phyloP scores from a whole-genome alignment of 495 filamentous ascomycete species.

The Hypoxylon lienhwacheense region DNA sequence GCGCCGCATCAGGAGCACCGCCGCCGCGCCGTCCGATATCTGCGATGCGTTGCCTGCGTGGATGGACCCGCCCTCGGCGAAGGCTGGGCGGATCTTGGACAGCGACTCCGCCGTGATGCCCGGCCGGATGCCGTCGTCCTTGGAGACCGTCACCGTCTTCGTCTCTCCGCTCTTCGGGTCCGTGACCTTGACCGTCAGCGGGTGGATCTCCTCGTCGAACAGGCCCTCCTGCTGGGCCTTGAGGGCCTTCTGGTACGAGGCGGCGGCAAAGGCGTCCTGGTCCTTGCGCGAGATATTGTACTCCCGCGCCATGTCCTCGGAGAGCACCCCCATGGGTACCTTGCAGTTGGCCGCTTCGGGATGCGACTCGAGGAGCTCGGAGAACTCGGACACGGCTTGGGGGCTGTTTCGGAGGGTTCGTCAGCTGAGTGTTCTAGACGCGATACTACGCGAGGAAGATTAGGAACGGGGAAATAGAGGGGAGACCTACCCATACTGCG shows the following conservation, averaged over 20 bases:
- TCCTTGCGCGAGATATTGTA: conserved; percentile 65
- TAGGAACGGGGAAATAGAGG: background rate
- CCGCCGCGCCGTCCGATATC: conserved; percentile 93
- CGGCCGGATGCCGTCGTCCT: conserved; percentile 83
- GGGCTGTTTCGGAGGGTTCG: conserved; percentile 55
- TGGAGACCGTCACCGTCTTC: conserved; percentile 78
- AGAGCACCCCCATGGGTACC: conserved; percentile 94
- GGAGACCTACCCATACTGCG: conserved; percentile 75
- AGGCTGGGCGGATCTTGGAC: conserved; percentile 85
- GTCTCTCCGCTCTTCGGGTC: conserved; percentile 90
- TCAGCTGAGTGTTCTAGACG: conserved; percentile 17
- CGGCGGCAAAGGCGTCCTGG: conserved; percentile 89
- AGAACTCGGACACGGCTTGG: conserved; percentile 89
- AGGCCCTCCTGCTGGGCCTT: conserved; percentile 84
- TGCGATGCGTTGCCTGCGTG: conserved; percentile 96
- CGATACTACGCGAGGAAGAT: background rate
- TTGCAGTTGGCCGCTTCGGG: conserved; percentile 91
- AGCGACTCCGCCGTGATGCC: conserved; percentile 87
- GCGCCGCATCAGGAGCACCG: conserved; percentile 94
- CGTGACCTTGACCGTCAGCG: conserved; percentile 77
- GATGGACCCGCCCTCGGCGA: conserved; percentile 88
- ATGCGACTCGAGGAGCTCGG: conserved; percentile 82
- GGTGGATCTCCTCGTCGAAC: conserved; percentile 91
- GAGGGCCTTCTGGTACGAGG: conserved; percentile 85
- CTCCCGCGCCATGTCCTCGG: conserved; percentile 93